Conservation (phyloP, 352 stramenopile genomes). For the Elongisporangium anandrum region DNA sequence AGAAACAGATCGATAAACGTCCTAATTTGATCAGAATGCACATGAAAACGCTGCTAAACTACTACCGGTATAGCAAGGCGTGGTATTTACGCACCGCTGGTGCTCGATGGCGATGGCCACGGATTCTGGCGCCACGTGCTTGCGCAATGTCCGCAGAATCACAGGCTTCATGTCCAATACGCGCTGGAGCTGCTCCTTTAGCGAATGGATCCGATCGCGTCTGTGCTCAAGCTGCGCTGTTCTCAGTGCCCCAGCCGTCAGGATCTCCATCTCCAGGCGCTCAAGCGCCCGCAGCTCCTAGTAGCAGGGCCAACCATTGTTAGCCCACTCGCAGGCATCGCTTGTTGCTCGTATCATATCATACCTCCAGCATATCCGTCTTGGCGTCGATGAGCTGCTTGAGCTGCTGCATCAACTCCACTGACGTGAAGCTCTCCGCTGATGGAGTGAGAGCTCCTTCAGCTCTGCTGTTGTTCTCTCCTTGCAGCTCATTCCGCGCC, state of each 20-base stretch:
- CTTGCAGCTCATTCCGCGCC: slow-evolving; percentile 26
- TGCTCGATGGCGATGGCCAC: slow-evolving; percentile 40
- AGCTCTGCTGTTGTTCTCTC: background rate
- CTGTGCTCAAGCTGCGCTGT: slow-evolving; percentile 23
- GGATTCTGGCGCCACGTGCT: slow-evolving; percentile 22
- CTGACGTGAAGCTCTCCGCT: slow-evolving; percentile 15
- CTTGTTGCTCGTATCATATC: slow-evolving; percentile 2
- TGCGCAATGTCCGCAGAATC: slow-evolving; percentile 31
- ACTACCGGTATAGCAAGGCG: background rate
- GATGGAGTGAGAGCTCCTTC: background rate
- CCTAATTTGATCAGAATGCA: background rate
- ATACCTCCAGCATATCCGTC: slow-evolving; percentile 13
- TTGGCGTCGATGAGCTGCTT: slow-evolving; percentile 14
- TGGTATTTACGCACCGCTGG: slow-evolving; percentile 20
- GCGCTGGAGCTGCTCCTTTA: slow-evolving; percentile 22
- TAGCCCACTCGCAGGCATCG: background rate
- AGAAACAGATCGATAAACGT: slow-evolving; percentile 49
- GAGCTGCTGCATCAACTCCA: slow-evolving; percentile 22
- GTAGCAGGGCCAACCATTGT: background rate
- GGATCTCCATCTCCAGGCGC: slow-evolving; percentile 22
- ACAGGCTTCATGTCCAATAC: slow-evolving; percentile 32
- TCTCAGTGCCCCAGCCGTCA: slow-evolving; percentile 15
- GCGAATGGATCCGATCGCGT: slow-evolving; percentile 10
- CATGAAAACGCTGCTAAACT: background rate
- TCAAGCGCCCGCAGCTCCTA: slow-evolving; percentile 35